Evolutionary conservation across 208 protist genomes (phyloP).

Genomic region (Leishmania guyanensis): DNA sequence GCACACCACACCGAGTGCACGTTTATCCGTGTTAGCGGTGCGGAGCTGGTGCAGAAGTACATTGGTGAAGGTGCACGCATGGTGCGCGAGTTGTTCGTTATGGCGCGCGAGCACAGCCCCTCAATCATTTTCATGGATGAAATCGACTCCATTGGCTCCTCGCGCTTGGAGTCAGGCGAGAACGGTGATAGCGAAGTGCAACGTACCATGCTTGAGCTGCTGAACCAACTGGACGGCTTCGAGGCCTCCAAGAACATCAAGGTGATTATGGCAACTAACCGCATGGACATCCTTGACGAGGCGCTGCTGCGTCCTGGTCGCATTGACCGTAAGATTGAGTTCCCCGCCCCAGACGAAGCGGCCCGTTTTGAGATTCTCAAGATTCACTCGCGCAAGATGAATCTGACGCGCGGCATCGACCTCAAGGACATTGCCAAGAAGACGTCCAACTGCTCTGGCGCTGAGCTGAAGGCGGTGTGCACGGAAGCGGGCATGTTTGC

Average conservation of each 20-base stretch:
- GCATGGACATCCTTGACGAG: constrained; percentile 99
- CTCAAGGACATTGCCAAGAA: constrained; percentile 97
- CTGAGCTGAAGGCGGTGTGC: constrained; percentile 98
- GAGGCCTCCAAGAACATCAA: constrained; percentile 99
- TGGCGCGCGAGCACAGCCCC: constrained; percentile 99
- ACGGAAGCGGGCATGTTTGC: constrained; percentile 99
- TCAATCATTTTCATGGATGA: constrained; percentile 99
- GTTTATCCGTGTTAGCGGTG: constrained; percentile 99
- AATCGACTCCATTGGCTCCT: constrained; percentile 99
- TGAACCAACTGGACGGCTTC: constrained; percentile 99
- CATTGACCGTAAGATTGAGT: constrained; percentile 99
- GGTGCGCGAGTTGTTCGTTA: constrained; percentile 99
- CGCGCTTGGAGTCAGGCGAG: constrained; percentile 89
- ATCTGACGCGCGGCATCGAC: constrained; percentile 99
- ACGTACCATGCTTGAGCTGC: constrained; percentile 99
- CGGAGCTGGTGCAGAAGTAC: constrained; percentile 99
- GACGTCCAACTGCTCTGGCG: constrained; percentile 97
- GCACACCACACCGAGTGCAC: constrained; percentile 99
- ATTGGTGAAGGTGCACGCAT: constrained; percentile 99
- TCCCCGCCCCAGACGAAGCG: constrained; percentile 95
- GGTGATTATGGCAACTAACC: constrained; percentile 99
- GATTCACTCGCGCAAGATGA: constrained; percentile 99
- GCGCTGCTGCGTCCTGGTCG: constrained; percentile 99
- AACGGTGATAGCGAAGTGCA: constrained; percentile 98
- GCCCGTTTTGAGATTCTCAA: constrained; percentile 98